These are phyloP conservation scores for Manihot esculenta DNA, from an alignment of 441 rosid species.

Conservation along the genomic window DNA sequence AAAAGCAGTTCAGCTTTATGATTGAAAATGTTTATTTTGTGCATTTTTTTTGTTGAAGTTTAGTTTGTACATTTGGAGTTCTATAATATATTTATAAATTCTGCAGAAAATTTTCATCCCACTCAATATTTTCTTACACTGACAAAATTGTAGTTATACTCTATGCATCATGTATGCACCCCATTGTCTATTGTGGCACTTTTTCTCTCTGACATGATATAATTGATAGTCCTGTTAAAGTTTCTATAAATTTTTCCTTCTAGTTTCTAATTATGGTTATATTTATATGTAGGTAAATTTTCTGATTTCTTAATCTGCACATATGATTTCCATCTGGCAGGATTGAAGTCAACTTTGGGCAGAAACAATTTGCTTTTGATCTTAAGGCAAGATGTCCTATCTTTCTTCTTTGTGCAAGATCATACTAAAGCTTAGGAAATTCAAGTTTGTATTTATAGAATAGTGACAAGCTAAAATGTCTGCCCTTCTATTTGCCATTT, in stretches of 20 bases:
- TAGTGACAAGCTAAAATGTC: not conserved
- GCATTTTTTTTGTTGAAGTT: too few relatives aligned
- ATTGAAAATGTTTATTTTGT: not conserved
- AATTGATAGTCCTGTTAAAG: not conserved
- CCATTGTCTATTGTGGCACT: not conserved
- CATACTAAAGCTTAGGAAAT: slow-evolving; percentile 4
- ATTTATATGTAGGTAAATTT: not conserved
- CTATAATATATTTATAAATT: not conserved
- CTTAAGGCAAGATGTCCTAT: slow-evolving; percentile 52
- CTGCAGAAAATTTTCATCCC: not conserved
- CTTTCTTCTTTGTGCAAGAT: not conserved
- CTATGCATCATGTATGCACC: not conserved
- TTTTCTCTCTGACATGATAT: not conserved
- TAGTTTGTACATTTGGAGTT: not conserved
- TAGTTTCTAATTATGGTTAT: slow-evolving; percentile 6
- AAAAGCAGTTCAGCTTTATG: not conserved
- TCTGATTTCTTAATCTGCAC: slow-evolving; percentile 8
- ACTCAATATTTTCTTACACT: not conserved
- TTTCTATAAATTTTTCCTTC: not conserved
- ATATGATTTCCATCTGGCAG: slow-evolving; percentile 43
- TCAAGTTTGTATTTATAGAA: not conserved
- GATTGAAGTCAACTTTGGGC: slow-evolving; percentile 90
- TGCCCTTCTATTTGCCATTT: not conserved
- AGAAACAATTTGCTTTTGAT: slow-evolving; percentile 69
- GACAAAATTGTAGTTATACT: not conserved